phyloP scores from a whole-genome alignment of 1,284 basidiomycete genomes.

The Agaricales sp. region DNA sequence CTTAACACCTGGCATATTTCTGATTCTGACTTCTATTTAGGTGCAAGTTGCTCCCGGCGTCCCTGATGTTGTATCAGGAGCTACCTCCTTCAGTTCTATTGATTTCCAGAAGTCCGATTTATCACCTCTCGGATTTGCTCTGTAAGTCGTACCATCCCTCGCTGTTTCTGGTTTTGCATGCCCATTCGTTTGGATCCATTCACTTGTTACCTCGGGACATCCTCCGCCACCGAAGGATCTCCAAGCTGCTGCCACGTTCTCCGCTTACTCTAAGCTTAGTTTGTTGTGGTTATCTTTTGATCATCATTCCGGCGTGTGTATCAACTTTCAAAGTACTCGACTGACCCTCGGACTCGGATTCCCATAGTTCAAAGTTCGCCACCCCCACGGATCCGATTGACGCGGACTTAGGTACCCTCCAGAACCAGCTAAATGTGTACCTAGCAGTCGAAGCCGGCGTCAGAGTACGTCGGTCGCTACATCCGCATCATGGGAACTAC shows the following conservation, averaged over 20 bases:
- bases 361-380: conserved; percentile 8
- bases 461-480: too few species aligned
- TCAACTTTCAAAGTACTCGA: neutral
- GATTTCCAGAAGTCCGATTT: conserved; percentile 19
- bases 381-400: conserved; percentile 14
- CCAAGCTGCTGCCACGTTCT: neutral
- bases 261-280: neutral
- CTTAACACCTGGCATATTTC: too few species aligned
- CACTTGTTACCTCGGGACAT: too few species aligned
- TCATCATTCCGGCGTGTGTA: too few species aligned
- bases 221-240: too few species aligned
- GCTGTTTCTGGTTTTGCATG: too few species aligned
- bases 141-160: conserved; percentile 9
- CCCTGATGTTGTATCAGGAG: conserved; percentile 16
- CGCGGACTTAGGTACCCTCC: conserved; percentile 14
- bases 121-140: conserved; percentile 19
- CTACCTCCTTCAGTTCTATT: conserved; percentile 16
- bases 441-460: conserved; percentile 17
- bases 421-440: conserved; percentile 17
- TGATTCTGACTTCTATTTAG: conserved; percentile 15
- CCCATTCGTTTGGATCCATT: too few species aligned
- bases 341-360: neutral
- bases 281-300: neutral
- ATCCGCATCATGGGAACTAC: too few species aligned
- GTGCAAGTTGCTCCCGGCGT: conserved; percentile 13